Conservation (phyloP, 2,329 filamentous ascomycete genomes). For the Ceratocystis lukuohia region DNA sequence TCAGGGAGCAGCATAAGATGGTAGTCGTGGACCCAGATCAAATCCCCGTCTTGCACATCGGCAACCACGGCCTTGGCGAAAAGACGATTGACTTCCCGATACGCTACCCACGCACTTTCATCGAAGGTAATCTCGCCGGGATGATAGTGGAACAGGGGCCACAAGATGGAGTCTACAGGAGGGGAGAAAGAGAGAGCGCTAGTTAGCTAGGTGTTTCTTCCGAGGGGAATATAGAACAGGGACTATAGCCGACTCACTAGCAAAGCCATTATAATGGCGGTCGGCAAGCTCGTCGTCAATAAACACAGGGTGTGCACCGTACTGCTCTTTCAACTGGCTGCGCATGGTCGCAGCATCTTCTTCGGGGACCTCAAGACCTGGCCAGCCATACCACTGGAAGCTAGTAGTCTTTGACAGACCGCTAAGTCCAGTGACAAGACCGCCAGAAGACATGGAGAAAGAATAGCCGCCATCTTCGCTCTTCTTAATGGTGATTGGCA, state of each 20-base stretch:
- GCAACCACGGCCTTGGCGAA: slow-evolving; percentile 80
- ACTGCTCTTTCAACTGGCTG: slow-evolving; percentile 69
- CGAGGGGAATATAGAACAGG: too few relatives aligned
- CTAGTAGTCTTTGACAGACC: slow-evolving; percentile 83
- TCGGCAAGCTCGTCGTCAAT: slow-evolving; percentile 88
- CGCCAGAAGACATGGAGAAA: slow-evolving; percentile 94
- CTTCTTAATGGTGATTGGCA: slow-evolving; percentile 93
- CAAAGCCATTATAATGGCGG: slow-evolving; percentile 94
- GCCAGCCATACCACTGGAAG: slow-evolving; percentile 99
- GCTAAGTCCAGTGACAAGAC: slow-evolving; percentile 83
- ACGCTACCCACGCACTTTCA: slow-evolving; percentile 85
- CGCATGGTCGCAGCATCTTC: slow-evolving; percentile 63
- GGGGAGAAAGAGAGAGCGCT: not conserved
- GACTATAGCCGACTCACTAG: slow-evolving; percentile 48
- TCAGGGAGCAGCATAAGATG: slow-evolving; percentile 93
- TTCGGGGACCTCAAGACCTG: slow-evolving; percentile 80
- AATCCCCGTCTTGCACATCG: slow-evolving; percentile 81
- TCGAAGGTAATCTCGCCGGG: slow-evolving; percentile 97
- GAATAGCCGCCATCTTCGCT: slow-evolving; percentile 82
- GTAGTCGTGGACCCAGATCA: slow-evolving; percentile 98
- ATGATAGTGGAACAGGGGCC: slow-evolving; percentile 98
- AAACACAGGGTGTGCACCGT: slow-evolving; percentile 82
- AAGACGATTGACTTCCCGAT: slow-evolving; percentile 80
- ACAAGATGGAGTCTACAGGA: slow-evolving; percentile 74
- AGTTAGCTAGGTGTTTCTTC: not conserved